These are phyloP conservation scores for Phanerodontia chrysosporium DNA, from an alignment of 768 basidiomycete genomes.

Conservation along the genomic window DNA sequence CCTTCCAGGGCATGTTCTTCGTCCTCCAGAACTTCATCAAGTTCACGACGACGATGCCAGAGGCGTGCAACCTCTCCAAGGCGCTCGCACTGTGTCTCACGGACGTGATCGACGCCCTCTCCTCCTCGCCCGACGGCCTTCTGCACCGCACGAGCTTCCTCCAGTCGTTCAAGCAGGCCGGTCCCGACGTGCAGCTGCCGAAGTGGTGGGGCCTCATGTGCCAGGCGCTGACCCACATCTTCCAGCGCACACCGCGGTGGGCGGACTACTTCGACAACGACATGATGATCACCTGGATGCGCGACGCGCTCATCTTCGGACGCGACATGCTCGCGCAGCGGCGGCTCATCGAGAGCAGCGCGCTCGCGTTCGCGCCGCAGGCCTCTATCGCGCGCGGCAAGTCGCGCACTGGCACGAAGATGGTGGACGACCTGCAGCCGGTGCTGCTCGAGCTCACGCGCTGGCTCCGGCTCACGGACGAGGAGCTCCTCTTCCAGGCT, in stretches of 20 bases:
- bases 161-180: slow-evolving; percentile 36
- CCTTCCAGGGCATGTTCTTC: slow-evolving; percentile 67
- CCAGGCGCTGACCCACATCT: slow-evolving; percentile 75
- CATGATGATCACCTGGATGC: slow-evolving; percentile 96
- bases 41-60: slow-evolving; percentile 62
- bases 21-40: slow-evolving; percentile 63
- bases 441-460: slow-evolving; percentile 75
- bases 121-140: slow-evolving; percentile 66
- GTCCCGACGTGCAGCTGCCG: slow-evolving; percentile 52
- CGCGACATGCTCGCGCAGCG: slow-evolving; percentile 81
- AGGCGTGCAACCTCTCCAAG: slow-evolving; percentile 86
- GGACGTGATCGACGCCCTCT: slow-evolving; percentile 88
- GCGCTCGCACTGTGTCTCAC: slow-evolving; percentile 89
- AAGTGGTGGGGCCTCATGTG: slow-evolving; percentile 84
- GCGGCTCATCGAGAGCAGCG: slow-evolving; percentile 71
- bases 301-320: slow-evolving; percentile 93
- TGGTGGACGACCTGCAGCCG: slow-evolving; percentile 74
- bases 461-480: slow-evolving; percentile 92
- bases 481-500: slow-evolving; percentile 86
- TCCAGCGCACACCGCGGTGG: slow-evolving; percentile 82
- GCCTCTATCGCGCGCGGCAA: slow-evolving; percentile 27
- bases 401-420: slow-evolving; percentile 60
- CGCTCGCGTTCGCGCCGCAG: slow-evolving; percentile 33
- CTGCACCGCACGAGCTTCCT: slow-evolving; percentile 55
- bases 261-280: slow-evolving; percentile 72